Evolutionary conservation across 441 rosid species (phyloP).

Genomic region (Metrosideros polymorpha): DNA sequence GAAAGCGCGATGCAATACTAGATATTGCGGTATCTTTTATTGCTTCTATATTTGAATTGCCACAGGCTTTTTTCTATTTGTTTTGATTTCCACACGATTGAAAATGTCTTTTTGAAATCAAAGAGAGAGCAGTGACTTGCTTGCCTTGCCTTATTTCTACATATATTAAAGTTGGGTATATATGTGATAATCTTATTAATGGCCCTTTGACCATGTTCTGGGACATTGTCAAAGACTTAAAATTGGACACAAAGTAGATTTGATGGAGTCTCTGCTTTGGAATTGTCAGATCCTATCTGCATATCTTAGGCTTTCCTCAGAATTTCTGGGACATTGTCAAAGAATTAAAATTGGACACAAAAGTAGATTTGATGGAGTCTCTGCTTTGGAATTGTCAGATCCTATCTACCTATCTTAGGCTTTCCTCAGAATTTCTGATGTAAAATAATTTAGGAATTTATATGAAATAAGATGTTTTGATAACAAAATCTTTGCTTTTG

Average conservation of each 20-base stretch:
- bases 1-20: conserved; percentile 77
- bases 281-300: neutral
- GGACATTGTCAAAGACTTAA: neutral
- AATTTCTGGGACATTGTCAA: too few species aligned
- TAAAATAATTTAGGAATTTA: neutral
- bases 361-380: too few species aligned
- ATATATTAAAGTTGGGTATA: neutral
- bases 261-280: neutral
- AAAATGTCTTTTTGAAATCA: neutral
- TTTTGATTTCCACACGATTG: neutral
- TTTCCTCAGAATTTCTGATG: neutral
- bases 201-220: neutral
- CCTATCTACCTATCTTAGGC: neutral
- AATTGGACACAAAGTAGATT: neutral
- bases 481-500: neutral
- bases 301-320: too few species aligned
- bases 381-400: too few species aligned
- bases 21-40: conserved; percentile 51
- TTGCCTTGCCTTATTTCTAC: neutral
- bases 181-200: neutral
- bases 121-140: neutral
- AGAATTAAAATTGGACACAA: too few species aligned
- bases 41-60: neutral
- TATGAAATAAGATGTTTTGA: neutral
- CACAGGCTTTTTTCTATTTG: neutral